Evolutionary conservation across 768 basidiomycete genomes (phyloP), one percentile per base, ranked within the genome.

Genomic region (Psilocybe subaeruginosa): DNA sequence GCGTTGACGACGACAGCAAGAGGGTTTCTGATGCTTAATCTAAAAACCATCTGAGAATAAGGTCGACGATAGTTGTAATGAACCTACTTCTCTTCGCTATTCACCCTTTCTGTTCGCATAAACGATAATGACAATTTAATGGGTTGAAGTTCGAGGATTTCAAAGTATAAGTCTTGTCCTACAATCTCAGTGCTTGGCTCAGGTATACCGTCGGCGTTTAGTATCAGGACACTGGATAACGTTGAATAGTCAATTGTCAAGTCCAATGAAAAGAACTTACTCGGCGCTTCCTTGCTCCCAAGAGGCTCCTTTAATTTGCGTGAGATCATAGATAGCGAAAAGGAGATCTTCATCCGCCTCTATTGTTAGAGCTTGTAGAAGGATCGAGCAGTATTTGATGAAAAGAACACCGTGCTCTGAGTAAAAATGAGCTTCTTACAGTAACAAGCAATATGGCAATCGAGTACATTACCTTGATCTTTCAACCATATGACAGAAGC

Each of bases 291-390:
- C 85, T 48, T 88, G 85, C 69, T 94, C 91, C 93, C 97, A 98
- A 0, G 92, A 90, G 5, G 87, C 85, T n/a, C 93, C 95, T 66
- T 91, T 88, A 70, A 98, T 89, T 69, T 97, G 93, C 1, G 90
- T 88, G 61, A 99, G 85, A 67, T 99, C 97, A 68, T 95, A 90
- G 8, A 99, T 74, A 0, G 96, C 87, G 68, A 95, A 98, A 41
- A 99, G 73, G 63, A 99, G 88, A 74, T 99, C 97, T 75, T 99
- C 97, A 70, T 99, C 97, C n/a, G 92, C 85, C 70, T 98, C 95
- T 14, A 99, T 87, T 0, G 95, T 97, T 73, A 99, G 79, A 2
- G 96, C 93, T 71, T 99, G 97, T 14, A 99, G 78, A 12, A 99
- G 77, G 54, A 99, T 85, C 1, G 96, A 96, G 56, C 93, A 97